Percentiles rank a stretch among this genome's conserved stretches.
These are phyloP conservation scores for Coniferiporia sulphurascens DNA, from an alignment of 1,284 basidiomycete genomes.

Conservation along the genomic window DNA sequence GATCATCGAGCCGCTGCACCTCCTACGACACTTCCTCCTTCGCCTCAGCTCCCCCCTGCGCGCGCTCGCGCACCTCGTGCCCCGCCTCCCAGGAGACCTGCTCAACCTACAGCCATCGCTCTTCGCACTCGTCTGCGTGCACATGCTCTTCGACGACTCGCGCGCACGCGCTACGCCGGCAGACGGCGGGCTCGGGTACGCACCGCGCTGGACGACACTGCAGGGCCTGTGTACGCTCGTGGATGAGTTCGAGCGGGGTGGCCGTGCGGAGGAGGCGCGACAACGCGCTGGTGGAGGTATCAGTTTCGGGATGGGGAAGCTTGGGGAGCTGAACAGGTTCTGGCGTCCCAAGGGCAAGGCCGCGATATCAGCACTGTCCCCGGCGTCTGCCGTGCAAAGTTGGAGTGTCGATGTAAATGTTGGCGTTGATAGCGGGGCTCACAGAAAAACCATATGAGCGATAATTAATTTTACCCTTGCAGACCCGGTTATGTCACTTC, in stretches of 20 bases:
- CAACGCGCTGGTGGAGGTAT: conserved; percentile 28
- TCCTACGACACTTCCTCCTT: conserved; percentile 37
- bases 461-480: too few relatives aligned
- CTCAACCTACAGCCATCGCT: conserved; percentile 65
- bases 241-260: conserved; percentile 43
- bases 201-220: conserved; percentile 52
- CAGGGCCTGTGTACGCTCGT: conserved; percentile 37
- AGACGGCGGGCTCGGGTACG: conserved; percentile 64
- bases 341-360: background rate
- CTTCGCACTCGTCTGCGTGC: conserved; percentile 56
- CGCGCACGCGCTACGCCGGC: conserved; percentile 52
- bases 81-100: conserved; percentile 47
- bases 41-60: conserved; percentile 28
- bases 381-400: background rate
- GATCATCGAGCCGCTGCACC: conserved; percentile 50
- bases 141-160: conserved; percentile 67
- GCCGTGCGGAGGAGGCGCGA: conserved; percentile 31
- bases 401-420: background rate
- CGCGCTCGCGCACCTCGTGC: conserved; percentile 38
- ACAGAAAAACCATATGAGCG: background rate
- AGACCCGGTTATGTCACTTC: background rate
- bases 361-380: background rate
- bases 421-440: background rate
- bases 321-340: background rate
- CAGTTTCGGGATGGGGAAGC: conserved; percentile 23